Percentiles rank a stretch among this genome's conserved stretches.
phyloP scores from a whole-genome alignment of 345 rosid genomes.

The Carallia pectinifolia region DNA sequence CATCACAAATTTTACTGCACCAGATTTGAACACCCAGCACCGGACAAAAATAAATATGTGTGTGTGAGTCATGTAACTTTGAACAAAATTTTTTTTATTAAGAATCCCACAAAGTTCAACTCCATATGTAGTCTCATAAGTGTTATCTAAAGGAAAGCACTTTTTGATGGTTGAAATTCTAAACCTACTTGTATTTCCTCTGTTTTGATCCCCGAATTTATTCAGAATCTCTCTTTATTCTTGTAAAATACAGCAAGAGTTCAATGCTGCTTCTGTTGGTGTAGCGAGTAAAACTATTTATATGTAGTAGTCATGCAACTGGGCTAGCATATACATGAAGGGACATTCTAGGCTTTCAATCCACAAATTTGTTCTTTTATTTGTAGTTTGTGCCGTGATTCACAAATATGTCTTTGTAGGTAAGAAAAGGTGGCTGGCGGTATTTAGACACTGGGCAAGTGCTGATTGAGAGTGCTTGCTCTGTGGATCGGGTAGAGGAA shows the following conservation, averaged over 20 bases:
- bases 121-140: neutral
- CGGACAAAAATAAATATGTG: no score
- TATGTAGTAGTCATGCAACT: neutral
- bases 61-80: neutral
- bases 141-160: neutral
- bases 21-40: no score
- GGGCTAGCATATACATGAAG: neutral
- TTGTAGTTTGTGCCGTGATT: slow-evolving; percentile 4
- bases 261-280: neutral
- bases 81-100: neutral
- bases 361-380: no score
- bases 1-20: no score
- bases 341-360: no score
- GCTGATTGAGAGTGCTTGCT: slow-evolving; percentile 97
- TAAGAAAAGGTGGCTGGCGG: slow-evolving; percentile 97
- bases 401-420: slow-evolving; percentile 38
- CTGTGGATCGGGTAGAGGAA: slow-evolving; percentile 97
- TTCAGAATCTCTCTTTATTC: neutral
- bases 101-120: neutral
- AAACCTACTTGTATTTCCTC: neutral
- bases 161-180: neutral
- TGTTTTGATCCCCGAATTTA: neutral
- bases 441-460: slow-evolving; percentile 98
- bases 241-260: neutral
- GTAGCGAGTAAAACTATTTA: neutral